Evolutionary conservation across 1,284 basidiomycete species (phyloP).

Genomic region (Macrocystidia cucumis): DNA sequence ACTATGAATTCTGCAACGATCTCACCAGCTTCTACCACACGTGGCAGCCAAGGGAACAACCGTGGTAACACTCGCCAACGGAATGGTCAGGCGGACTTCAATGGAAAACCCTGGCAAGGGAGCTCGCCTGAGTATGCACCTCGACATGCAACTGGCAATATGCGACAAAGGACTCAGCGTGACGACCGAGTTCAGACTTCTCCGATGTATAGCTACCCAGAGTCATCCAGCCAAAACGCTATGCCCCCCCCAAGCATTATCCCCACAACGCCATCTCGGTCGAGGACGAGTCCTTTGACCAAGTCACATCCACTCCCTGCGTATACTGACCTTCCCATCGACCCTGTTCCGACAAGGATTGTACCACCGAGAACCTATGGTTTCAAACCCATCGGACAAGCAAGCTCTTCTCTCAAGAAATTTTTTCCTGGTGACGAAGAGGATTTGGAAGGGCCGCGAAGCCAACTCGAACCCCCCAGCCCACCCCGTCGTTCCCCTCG

Average conservation of each 20-base stretch:
- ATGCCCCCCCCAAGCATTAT: slow-evolving; percentile 20
- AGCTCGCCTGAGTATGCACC: too few relatives aligned
- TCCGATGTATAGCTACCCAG: too few relatives aligned
- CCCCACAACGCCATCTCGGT: too few relatives aligned
- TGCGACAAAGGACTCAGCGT: not conserved
- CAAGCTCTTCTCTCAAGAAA: slow-evolving; percentile 54
- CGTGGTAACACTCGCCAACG: slow-evolving; percentile 4
- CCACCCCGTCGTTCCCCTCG: not conserved
- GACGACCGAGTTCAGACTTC: too few relatives aligned
- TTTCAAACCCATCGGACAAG: slow-evolving; percentile 56
- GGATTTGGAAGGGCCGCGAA: slow-evolving; percentile 30
- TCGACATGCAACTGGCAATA: too few relatives aligned
- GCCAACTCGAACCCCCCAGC: too few relatives aligned
- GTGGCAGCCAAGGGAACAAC: slow-evolving; percentile 1
- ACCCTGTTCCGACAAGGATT: slow-evolving; percentile 8
- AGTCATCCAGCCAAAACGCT: slow-evolving; percentile 11
- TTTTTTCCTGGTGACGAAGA: slow-evolving; percentile 74
- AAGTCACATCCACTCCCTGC: slow-evolving; percentile 5
- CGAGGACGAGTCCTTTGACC: slow-evolving; percentile 5
- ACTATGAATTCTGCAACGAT: slow-evolving; percentile 16
- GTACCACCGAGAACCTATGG: slow-evolving; percentile 34
- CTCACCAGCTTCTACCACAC: slow-evolving; percentile 1
- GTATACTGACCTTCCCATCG: not conserved
- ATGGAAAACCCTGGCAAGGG: too few relatives aligned
- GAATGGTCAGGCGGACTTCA: slow-evolving; percentile 20